A percentile compares a stretch with the other conserved stretches of the same genome.
Conservation (phyloP, 2,329 filamentous ascomycete species). For the Scedosporium aurantiacum region DNA sequence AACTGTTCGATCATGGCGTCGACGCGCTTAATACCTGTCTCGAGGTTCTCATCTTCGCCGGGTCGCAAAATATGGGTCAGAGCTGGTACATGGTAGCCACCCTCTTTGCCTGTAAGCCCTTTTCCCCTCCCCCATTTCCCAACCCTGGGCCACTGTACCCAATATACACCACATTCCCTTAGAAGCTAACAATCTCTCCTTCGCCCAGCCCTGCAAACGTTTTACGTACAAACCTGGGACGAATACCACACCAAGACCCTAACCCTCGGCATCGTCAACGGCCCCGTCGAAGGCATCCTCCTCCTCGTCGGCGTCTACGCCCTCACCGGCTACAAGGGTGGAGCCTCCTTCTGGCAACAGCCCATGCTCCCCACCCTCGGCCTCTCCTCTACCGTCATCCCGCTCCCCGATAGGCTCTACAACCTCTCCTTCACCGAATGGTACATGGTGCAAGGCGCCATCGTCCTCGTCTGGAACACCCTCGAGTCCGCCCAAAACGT, state of each 20-base stretch:
- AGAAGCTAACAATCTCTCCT: conserved; percentile 7
- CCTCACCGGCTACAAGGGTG: conserved; percentile 74
- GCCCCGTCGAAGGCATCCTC: conserved; percentile 87
- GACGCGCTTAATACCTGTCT: conserved; percentile 95
- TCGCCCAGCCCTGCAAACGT: conserved; percentile 68
- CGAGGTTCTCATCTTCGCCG: conserved; percentile 84
- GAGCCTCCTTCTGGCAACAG: conserved; percentile 87
- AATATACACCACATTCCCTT: not conserved
- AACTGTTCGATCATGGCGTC: conserved; percentile 95
- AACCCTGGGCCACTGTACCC: not conserved
- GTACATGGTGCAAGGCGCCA: conserved; percentile 77
- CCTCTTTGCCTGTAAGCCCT: conserved; percentile 66
- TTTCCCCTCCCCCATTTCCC: not conserved
- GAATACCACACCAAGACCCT: conserved; percentile 97
- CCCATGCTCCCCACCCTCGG: conserved; percentile 64
- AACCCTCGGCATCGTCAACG: conserved; percentile 82
- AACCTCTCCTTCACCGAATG: conserved; percentile 79
- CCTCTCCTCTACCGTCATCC: conserved; percentile 38
- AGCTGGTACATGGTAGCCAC: conserved; percentile 77
- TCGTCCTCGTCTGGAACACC: conserved; percentile 80
- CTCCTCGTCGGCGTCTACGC: conserved; percentile 73
- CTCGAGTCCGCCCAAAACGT: conserved; percentile 72
- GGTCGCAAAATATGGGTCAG: conserved; percentile 85
- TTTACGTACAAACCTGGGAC: conserved; percentile 98
- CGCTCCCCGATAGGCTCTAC: conserved; percentile 61